These are phyloP conservation scores for Prunus campanulata DNA, from an alignment of 306 rosid species.

Conservation along the genomic window DNA sequence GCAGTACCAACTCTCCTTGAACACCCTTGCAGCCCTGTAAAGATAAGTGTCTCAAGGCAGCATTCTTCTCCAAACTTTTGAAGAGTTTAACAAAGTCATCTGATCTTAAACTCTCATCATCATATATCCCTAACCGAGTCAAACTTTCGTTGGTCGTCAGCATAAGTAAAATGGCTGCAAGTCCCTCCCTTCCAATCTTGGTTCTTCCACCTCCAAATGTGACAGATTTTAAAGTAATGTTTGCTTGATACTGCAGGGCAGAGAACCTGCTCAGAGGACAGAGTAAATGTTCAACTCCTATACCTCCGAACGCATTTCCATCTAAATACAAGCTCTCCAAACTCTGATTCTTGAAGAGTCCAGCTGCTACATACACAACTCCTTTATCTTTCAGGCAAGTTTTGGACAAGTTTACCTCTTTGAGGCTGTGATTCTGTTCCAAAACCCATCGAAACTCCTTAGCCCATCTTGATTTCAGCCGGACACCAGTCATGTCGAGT, in stretches of 20 bases:
- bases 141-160: slow-evolving; percentile 65
- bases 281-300: slow-evolving; percentile 79
- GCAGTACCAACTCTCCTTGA: slow-evolving; percentile 65
- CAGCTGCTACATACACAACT: slow-evolving; percentile 77
- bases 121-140: slow-evolving; percentile 61
- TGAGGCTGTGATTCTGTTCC: slow-evolving; percentile 69
- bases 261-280: slow-evolving; percentile 92
- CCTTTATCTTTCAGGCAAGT: slow-evolving; percentile 79
- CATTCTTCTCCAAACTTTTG: slow-evolving; percentile 81
- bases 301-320: slow-evolving; percentile 68
- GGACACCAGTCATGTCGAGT: slow-evolving; percentile 77
- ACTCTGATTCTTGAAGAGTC: slow-evolving; percentile 72
- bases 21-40: slow-evolving; percentile 80
- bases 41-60: slow-evolving; percentile 64
- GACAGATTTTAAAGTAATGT: slow-evolving; percentile 54
- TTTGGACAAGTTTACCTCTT: slow-evolving; percentile 68
- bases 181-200: slow-evolving; percentile 79
- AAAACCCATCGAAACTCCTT: slow-evolving; percentile 83
- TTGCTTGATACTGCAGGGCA: slow-evolving; percentile 78
- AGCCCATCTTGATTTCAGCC: slow-evolving; percentile 79
- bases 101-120: slow-evolving; percentile 72
- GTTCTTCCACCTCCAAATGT: slow-evolving; percentile 84
- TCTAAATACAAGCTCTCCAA: slow-evolving; percentile 59
- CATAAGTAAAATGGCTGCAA: slow-evolving; percentile 63
- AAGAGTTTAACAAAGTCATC: slow-evolving; percentile 70